Base-by-base conservation (phyloP, 2,329 filamentous ascomycete genomes). In the Ophiostoma pallidulum region DNA sequence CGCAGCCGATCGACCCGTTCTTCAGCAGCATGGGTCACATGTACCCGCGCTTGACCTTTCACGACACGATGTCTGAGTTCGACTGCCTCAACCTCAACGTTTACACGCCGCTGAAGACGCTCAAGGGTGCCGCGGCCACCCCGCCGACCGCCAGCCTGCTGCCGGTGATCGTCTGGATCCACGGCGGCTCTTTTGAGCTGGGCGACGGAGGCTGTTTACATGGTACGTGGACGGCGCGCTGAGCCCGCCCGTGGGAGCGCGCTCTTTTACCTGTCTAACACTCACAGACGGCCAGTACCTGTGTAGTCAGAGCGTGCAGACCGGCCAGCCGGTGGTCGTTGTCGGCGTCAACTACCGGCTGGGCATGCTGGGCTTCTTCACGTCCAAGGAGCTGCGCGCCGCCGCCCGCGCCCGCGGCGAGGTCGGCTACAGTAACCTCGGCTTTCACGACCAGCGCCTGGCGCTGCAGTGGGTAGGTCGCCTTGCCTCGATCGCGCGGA, bases 391-490 rank as follows among this genome's bases (percentile, higher is more conserved):
- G 38, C 38, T 41, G 22, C 22, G 24, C 14, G 22, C 12, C 5
- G 38, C 8, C 8, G 38, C 38, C 38, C 22, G 22, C 22, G 10
- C 4, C 22, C 22, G 24, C 22, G 38, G 38, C 38, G 38, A 41
- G 26, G 38, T 8, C 4, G 22, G 24, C 38, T 41, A 29, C 38
- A 29, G 12, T 20, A 72, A 71, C 50, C 60, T 59, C 8, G 60
- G 59, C 0, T 51, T 67, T 31, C 60, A 61, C 41, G 66, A 68
- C 48, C 64, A 68, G 47, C 62, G 67, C 22, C 59, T 64, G 4
- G 69, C 64, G 4, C 59, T 72, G 10, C 54, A 71, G 50, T 74
- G 71, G 71, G 64, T 40, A n/a, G 8, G 22, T 28, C 24, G 24
- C 24, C 6, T 28, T 5, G 24, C 24, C 24, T 28, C 10, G 24